Evolutionary conservation across 495 filamentous ascomycete species (phyloP).

Genomic region (Xylaria venustula): DNA sequence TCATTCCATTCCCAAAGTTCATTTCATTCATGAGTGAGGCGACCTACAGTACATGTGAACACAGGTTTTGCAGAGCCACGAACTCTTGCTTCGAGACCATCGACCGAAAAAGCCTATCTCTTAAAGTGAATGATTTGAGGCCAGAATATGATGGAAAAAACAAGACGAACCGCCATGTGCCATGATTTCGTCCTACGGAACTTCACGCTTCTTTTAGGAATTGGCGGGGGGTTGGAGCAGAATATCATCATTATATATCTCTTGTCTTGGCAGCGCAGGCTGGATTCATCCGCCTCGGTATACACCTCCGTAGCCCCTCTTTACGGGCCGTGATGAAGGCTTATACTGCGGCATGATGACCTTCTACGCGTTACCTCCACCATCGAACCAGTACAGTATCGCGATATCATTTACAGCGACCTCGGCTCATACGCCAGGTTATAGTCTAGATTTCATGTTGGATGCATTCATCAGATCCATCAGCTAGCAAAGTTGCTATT

Average conservation of each 20-base stretch:
- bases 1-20: no score
- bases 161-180: not conserved
- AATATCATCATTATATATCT: conserved; percentile 20
- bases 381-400: not conserved
- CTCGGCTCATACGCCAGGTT: not conserved
- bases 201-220: no score
- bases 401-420: not conserved
- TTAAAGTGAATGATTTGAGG: no score
- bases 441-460: not conserved
- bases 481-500: not conserved
- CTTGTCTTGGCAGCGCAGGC: conserved; percentile 25
- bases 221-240: conserved; percentile 8
- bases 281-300: conserved; percentile 22
- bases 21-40: no score
- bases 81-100: no score
- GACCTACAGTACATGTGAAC: no score
- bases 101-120: no score
- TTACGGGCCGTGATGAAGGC: not conserved
- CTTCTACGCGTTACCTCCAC: not conserved
- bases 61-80: no score
- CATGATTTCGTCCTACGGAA: not conserved
- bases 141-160: no score
- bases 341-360: not conserved
- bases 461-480: not conserved
- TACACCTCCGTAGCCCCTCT: not conserved